Evolutionary conservation across 805 yeast species (phyloP), one percentile per base, ranked within the genome.

Genomic region (Wickerhamiella sergipiensis): DNA sequence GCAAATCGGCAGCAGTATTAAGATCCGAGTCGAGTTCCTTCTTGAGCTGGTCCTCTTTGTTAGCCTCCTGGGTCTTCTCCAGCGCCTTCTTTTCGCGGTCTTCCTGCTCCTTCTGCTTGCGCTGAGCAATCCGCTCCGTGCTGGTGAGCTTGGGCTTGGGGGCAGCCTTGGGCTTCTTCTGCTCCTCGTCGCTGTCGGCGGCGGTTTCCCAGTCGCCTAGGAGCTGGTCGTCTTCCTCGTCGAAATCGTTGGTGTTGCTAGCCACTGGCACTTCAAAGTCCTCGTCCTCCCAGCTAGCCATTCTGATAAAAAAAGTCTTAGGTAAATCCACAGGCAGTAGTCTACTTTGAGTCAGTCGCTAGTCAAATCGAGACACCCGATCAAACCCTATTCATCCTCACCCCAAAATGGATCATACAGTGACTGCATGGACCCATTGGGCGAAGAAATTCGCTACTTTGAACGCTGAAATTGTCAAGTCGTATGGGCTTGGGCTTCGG

Each of bases 131-230:
- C 17, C 68, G 60, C 57, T 70, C 67, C 50, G 68, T 72, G 50
- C 66, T 58, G 53, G 72, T 67, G 56, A 73, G 63, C 52, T 74
- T 76, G 44, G 74, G 76, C 61, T 70, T 70, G 52, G 72, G 69
- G 36, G 64, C 65, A 10, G 56, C 65, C 24, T 67, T 64, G 44
- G 64, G 67, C 59, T 67, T 67, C 67, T 70, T 69, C 19, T 17
- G 40, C 53, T 69, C 71, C 50, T 74, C 77, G 48, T 75, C 81
- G 60, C 82, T 92, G 57, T 83, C 94, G 50, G 81, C 76, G 52
- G 80, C 81, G 59, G 69, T 65, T 53, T 90, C 97, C 97, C 97
- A 90, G 12, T 95, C 84, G 48, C 77, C 97, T n/a, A 85, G 81
- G 47, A 84, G 92, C 54, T 84, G 94, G 47, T 80, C 83, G 47